These are phyloP conservation scores for Sporothrix dimorphospora DNA, from an alignment of 2,329 filamentous ascomycete genomes.

Conservation along the genomic window DNA sequence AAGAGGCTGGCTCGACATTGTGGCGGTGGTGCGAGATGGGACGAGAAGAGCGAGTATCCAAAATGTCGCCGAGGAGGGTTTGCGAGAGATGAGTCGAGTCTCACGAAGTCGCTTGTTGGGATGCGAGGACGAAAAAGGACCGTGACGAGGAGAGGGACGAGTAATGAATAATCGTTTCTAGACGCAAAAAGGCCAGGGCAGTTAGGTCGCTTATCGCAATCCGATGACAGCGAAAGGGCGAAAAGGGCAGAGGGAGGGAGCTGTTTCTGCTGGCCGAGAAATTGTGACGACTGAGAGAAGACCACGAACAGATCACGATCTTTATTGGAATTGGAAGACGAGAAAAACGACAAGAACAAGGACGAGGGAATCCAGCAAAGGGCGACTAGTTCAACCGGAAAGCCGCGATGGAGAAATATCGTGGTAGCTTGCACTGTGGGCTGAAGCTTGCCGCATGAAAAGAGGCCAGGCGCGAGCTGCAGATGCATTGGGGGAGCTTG, in stretches of 20 bases:
- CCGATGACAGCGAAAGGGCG: conserved; percentile 16
- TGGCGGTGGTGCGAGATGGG: conserved; percentile 36
- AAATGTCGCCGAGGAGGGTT: background rate
- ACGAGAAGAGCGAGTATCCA: background rate
- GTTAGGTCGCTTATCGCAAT: background rate
- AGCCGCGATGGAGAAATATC: conserved; percentile 11
- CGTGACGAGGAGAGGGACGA: background rate
- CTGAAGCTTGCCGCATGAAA: conserved; percentile 4
- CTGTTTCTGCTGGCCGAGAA: background rate
- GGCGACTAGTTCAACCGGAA: background rate
- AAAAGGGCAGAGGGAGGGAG: background rate
- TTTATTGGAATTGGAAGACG: background rate
- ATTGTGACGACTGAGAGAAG: background rate
- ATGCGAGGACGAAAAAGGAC: background rate
- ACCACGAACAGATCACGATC: background rate
- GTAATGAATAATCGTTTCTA: background rate
- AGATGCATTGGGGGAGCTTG: conserved; percentile 4
- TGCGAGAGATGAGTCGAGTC: background rate
- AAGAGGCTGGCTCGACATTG: conserved; percentile 94
- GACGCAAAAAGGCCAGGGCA: conserved; percentile 13
- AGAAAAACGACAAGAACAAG: background rate
- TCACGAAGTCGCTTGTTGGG: background rate
- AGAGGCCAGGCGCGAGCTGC: background rate
- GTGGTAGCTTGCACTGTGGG: background rate
- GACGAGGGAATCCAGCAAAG: conserved; percentile 1